Percentiles rank a stretch among this genome's conserved stretches.
phyloP scores from a whole-genome alignment of 257 asterid genomes.

The Datura wrightii region DNA sequence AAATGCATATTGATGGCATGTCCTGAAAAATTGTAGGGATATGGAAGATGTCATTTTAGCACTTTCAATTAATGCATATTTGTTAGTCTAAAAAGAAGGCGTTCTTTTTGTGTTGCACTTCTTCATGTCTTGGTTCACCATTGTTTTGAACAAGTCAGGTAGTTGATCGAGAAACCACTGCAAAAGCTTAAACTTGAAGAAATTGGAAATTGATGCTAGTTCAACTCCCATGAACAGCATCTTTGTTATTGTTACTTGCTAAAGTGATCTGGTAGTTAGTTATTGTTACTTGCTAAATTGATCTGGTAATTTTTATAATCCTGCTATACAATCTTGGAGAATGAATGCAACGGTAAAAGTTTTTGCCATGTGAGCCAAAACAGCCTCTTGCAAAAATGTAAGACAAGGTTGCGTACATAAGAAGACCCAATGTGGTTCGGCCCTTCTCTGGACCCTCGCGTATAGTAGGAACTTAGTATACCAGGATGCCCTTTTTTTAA shows the following conservation, averaged over 20 bases:
- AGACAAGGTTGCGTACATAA: background rate
- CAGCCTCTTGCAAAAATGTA: background rate
- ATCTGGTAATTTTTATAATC: background rate
- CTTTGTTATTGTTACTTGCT: slow-evolving; percentile 19
- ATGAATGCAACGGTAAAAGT: background rate
- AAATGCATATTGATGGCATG: slow-evolving; percentile 7
- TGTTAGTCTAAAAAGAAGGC: background rate
- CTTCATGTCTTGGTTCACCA: background rate
- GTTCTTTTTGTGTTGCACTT: slow-evolving; percentile 12
- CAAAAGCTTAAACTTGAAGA: background rate
- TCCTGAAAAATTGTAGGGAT: background rate
- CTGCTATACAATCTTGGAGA: background rate
- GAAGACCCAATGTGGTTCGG: background rate
- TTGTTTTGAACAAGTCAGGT: background rate
- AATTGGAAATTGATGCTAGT: background rate
- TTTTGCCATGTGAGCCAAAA: background rate
- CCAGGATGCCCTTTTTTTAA: background rate
- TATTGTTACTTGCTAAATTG: slow-evolving; percentile 6
- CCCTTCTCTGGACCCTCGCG: background rate
- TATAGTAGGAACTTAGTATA: background rate
- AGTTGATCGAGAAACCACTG: background rate
- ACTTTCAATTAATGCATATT: background rate
- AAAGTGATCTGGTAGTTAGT: background rate
- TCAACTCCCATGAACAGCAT: background rate
- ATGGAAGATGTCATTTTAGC: background rate